These are phyloP conservation scores for Alternaria ethzedia DNA, from an alignment of 2,329 filamentous ascomycete genomes.

Conservation along the genomic window DNA sequence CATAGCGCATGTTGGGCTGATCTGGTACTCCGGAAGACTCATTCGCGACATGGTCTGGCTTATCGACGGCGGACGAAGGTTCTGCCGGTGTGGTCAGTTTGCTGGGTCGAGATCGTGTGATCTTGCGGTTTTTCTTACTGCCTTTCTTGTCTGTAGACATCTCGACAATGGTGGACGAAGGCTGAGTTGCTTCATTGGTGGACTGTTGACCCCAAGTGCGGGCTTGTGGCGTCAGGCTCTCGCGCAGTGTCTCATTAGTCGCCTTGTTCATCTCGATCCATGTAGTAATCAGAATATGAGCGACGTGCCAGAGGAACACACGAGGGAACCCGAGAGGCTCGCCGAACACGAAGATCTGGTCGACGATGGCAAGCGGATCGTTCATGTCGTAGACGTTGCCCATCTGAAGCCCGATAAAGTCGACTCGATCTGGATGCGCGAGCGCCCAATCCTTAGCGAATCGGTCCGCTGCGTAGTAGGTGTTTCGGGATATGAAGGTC, in stretches of 20 bases:
- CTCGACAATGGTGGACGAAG: not conserved
- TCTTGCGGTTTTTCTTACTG: conserved; percentile 18
- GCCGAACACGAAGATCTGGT: conserved; percentile 37
- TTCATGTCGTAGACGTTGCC: conserved; percentile 21
- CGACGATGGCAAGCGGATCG: conserved; percentile 29
- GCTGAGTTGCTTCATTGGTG: not conserved
- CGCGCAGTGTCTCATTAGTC: not conserved
- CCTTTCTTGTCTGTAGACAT: not conserved
- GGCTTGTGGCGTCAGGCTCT: not conserved
- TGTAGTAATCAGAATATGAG: conserved; percentile 28
- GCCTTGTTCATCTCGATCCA: conserved; percentile 14
- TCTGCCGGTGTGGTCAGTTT: conserved; percentile 20
- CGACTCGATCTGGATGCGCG: conserved; percentile 26
- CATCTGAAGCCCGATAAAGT: conserved; percentile 23
- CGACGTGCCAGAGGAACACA: conserved; percentile 39
- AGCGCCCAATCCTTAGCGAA: conserved; percentile 34
- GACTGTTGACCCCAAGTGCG: not conserved
- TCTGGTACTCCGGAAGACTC: not conserved
- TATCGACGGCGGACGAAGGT: not conserved
- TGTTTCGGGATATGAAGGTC: conserved; percentile 33
- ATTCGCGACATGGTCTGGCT: not conserved
- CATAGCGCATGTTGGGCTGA: not conserved
- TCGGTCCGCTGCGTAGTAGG: conserved; percentile 20
- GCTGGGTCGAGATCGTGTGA: not conserved
- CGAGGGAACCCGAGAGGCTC: conserved; percentile 32